Evolutionary conservation across 805 yeast species (phyloP).

Genomic region (Candida fluviatilis): DNA sequence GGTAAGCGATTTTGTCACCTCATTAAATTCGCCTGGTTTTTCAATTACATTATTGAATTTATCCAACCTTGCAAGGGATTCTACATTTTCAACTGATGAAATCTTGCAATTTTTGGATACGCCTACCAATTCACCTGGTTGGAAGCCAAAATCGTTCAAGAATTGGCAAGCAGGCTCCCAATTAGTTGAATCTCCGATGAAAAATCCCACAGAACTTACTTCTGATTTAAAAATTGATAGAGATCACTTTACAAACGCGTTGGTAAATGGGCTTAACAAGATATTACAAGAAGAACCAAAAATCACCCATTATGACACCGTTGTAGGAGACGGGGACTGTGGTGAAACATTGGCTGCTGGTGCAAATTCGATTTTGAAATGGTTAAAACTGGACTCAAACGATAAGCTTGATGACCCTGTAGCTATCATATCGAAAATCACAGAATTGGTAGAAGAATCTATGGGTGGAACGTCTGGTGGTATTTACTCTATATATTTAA

Average conservation of each 20-base stretch:
- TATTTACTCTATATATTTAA: slow-evolving; percentile 76
- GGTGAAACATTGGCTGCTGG: slow-evolving; percentile 89
- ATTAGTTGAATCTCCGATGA: slow-evolving; percentile 28
- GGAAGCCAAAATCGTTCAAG: slow-evolving; percentile 50
- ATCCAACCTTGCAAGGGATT: slow-evolving; percentile 39
- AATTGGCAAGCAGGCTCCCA: slow-evolving; percentile 18
- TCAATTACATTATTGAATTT: slow-evolving; percentile 77
- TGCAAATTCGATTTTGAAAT: slow-evolving; percentile 62
- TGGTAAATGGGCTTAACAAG: slow-evolving; percentile 38
- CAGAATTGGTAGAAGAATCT: slow-evolving; percentile 80
- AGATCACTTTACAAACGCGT: slow-evolving; percentile 46
- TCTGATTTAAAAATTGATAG: slow-evolving; percentile 29
- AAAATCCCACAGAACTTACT: slow-evolving; percentile 17
- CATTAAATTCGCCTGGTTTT: slow-evolving; percentile 90
- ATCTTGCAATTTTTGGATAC: slow-evolving; percentile 57
- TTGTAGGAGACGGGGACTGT: slow-evolving; percentile 97
- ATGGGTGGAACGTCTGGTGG: slow-evolving; percentile 99
- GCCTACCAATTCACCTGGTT: slow-evolving; percentile 77
- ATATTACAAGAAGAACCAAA: slow-evolving; percentile 57
- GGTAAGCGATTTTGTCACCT: slow-evolving; percentile 80
- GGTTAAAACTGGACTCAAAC: slow-evolving; percentile 36
- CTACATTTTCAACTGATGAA: slow-evolving; percentile 22
- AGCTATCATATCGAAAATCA: slow-evolving; percentile 61
- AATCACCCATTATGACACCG: slow-evolving; percentile 79
- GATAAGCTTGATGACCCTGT: slow-evolving; percentile 42